phyloP scores from a whole-genome alignment of 768 basidiomycete species.

The Boletus pseudo-olivaceus region DNA sequence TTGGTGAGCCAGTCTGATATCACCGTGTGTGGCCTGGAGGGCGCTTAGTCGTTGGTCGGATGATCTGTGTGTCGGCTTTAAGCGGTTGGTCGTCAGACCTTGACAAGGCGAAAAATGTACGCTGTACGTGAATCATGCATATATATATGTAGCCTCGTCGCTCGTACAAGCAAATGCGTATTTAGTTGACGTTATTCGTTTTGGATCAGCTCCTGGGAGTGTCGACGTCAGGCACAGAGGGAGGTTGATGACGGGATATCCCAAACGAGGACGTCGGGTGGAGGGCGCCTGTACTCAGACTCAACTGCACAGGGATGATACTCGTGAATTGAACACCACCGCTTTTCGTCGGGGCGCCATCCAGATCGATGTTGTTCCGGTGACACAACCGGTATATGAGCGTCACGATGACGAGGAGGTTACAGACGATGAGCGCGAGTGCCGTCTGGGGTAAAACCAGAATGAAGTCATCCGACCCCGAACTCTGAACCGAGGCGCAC shows the following conservation, averaged over 20 bases:
- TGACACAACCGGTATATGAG: conserved; percentile 6
- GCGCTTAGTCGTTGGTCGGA: not conserved
- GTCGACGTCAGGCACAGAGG: not conserved
- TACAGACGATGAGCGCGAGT: conserved; percentile 9
- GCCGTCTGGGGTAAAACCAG: conserved; percentile 7
- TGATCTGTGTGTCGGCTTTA: not conserved
- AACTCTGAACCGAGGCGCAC: not conserved
- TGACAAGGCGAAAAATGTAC: not conserved
- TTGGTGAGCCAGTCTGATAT: too few species aligned
- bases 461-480: not conserved
- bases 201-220: not conserved
- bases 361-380: not conserved
- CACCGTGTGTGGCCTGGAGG: not conserved
- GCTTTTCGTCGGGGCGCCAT: not conserved
- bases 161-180: not conserved
- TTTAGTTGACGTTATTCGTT: not conserved
- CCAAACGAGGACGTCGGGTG: not conserved
- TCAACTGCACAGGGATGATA: not conserved
- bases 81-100: not conserved
- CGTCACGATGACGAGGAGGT: conserved; percentile 10
- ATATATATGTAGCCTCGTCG: not conserved
- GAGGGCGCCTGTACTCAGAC: not conserved
- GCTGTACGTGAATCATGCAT: not conserved
- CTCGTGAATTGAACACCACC: not conserved
- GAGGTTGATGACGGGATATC: not conserved